phyloP scores from a whole-genome alignment of 352 stramenopile species.

The Globisporangium sylvaticum region DNA sequence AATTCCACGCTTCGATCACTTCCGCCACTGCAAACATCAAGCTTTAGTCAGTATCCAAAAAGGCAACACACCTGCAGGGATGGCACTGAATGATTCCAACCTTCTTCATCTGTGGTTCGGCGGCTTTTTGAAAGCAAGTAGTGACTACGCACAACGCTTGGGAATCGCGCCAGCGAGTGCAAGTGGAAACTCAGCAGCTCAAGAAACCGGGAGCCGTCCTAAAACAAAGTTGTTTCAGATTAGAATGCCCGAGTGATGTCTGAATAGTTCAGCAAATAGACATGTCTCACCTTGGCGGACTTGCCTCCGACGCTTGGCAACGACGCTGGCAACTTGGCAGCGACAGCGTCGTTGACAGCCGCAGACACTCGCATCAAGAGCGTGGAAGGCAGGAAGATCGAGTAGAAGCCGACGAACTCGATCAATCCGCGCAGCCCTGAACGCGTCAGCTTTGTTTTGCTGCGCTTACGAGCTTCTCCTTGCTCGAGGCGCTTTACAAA shows the following conservation, averaged over 20 bases:
- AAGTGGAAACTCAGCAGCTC: slow-evolving; percentile 32
- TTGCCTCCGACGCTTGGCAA: slow-evolving; percentile 27
- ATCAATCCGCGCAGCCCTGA: not conserved
- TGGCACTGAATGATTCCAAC: slow-evolving; percentile 13
- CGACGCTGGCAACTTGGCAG: slow-evolving; percentile 16
- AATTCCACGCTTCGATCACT: slow-evolving; percentile 32
- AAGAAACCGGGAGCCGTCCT: slow-evolving; percentile 44
- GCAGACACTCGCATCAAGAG: slow-evolving; percentile 18
- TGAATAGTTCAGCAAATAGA: not conserved
- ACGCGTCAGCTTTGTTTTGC: not conserved
- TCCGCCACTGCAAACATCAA: slow-evolving; percentile 17
- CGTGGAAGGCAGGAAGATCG: slow-evolving; percentile 21
- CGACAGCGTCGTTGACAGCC: slow-evolving; percentile 15
- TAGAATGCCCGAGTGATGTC: not conserved
- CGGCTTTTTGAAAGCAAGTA: slow-evolving; percentile 21
- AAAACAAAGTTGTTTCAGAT: not conserved
- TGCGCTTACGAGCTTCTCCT: not conserved
- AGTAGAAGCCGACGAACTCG: slow-evolving; percentile 22
- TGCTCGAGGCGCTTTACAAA: slow-evolving; percentile 7
- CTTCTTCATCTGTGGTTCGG: slow-evolving; percentile 27
- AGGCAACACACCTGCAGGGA: too few species aligned
- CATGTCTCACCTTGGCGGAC: slow-evolving; percentile 28
- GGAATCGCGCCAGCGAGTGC: slow-evolving; percentile 25
- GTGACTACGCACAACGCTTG: slow-evolving; percentile 21
- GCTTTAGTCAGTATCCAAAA: not conserved